phyloP scores from a whole-genome alignment of 257 asterid genomes.

The Nicotiana undulata region DNA sequence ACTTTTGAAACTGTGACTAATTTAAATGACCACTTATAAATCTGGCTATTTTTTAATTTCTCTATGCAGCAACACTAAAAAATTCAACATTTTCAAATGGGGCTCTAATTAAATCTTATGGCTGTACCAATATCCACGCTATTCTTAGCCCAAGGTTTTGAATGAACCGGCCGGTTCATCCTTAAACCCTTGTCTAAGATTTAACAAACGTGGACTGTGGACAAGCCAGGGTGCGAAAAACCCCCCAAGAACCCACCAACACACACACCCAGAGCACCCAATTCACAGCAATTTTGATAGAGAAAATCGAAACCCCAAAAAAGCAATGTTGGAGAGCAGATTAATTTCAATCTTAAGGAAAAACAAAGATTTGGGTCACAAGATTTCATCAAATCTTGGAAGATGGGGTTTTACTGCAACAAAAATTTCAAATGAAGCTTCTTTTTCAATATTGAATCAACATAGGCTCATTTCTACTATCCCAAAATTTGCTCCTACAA shows the following conservation, averaged over 20 bases:
- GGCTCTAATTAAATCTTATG: neutral
- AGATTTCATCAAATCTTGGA: slow-evolving; percentile 20
- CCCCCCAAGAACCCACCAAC: neutral
- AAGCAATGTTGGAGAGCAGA: slow-evolving; percentile 41
- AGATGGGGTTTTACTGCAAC: slow-evolving; percentile 7
- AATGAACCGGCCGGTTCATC: slow-evolving; percentile 15
- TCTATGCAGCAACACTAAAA: too few species aligned
- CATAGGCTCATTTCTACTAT: slow-evolving; percentile 19
- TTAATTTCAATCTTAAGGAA: slow-evolving; percentile 33
- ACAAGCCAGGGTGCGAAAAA: neutral
- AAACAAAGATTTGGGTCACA: slow-evolving; percentile 24
- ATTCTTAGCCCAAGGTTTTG: neutral
- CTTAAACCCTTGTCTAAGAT: slow-evolving; percentile 8
- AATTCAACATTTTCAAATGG: too few species aligned
- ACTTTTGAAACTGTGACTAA: too few species aligned
- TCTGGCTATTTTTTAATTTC: too few species aligned
- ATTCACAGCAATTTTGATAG: neutral
- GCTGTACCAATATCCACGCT: neutral
- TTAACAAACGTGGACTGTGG: neutral
- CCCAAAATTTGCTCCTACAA: slow-evolving; percentile 25
- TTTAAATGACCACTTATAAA: too few species aligned
- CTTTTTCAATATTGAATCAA: neutral
- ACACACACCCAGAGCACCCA: neutral
- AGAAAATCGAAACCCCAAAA: neutral
- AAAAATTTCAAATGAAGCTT: slow-evolving; percentile 6